These are phyloP conservation scores for Cercospora nicotianae DNA, from an alignment of 2,329 filamentous ascomycete genomes.

Conservation along the genomic window DNA sequence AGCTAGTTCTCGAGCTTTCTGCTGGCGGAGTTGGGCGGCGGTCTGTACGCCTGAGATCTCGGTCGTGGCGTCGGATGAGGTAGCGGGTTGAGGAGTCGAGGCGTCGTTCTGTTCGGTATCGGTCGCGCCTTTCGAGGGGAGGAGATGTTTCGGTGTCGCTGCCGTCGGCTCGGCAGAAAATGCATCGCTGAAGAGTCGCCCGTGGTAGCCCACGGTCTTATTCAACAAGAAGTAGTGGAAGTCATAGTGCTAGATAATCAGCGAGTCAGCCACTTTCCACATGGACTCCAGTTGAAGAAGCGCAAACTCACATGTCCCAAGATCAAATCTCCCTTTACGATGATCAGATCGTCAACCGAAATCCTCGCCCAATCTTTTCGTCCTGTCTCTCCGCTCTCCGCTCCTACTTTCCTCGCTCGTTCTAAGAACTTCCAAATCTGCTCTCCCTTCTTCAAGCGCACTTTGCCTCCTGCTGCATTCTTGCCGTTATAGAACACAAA, in stretches of 20 bases:
- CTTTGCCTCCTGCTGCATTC: slow-evolving; percentile 79
- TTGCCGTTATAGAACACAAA: slow-evolving; percentile 98
- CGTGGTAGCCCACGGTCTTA: slow-evolving; percentile 71
- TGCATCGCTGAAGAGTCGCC: slow-evolving; percentile 66
- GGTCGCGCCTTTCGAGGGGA: slow-evolving; percentile 25
- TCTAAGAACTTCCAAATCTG: slow-evolving; percentile 91
- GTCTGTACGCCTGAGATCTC: slow-evolving; percentile 25
- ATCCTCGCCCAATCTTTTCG: slow-evolving; percentile 87
- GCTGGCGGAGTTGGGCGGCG: slow-evolving; percentile 29
- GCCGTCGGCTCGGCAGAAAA: slow-evolving; percentile 59
- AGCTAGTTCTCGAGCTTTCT: slow-evolving; percentile 22
- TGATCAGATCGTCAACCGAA: slow-evolving; percentile 91
- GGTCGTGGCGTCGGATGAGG: slow-evolving; percentile 7
- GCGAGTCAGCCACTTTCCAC: background rate
- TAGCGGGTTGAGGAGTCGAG: background rate
- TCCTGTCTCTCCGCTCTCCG: slow-evolving; percentile 66
- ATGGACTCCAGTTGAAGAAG: background rate
- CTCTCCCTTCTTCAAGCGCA: slow-evolving; percentile 90
- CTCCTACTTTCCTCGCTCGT: slow-evolving; percentile 84
- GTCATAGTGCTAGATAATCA: slow-evolving; percentile 74
- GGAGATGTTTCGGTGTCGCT: slow-evolving; percentile 41
- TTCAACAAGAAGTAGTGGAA: slow-evolving; percentile 98
- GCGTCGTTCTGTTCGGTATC: background rate
- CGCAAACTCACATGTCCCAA: slow-evolving; percentile 77
- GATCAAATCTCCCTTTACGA: slow-evolving; percentile 86